phyloP scores from a whole-genome alignment of 139 green algal genomes.

The Chlorella sp. region DNA sequence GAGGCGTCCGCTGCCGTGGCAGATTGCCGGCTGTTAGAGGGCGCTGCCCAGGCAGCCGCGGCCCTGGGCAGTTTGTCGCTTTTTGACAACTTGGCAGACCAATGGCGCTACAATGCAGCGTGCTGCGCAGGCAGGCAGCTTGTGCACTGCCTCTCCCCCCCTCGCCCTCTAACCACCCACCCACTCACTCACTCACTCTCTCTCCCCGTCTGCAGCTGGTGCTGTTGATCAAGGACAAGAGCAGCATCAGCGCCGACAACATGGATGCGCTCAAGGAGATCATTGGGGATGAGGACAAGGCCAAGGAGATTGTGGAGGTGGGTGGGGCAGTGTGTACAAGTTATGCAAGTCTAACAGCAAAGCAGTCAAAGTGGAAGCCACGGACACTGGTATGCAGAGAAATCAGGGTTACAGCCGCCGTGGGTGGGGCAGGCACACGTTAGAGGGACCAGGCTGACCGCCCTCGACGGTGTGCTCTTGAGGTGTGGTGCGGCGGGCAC shows the following conservation, averaged over 20 bases:
- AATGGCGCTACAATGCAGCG: too few relatives aligned
- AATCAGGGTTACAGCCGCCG: too few relatives aligned
- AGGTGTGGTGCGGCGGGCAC: too few relatives aligned
- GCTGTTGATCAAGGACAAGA: slow-evolving; percentile 92
- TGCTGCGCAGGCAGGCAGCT: neutral
- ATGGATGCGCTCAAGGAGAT: slow-evolving; percentile 85
- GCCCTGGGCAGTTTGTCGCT: too few relatives aligned
- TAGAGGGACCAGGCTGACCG: too few relatives aligned
- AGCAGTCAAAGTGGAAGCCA: too few relatives aligned
- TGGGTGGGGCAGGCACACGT: neutral
- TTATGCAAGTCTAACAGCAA: too few relatives aligned
- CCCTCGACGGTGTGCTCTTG: too few relatives aligned
- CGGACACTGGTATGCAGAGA: too few relatives aligned
- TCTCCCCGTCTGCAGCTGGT: slow-evolving; percentile 38
- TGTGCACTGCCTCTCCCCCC: neutral
- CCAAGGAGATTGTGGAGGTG: slow-evolving; percentile 70
- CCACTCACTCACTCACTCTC: neutral
- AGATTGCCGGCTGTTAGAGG: neutral
- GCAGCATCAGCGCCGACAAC: slow-evolving; percentile 70
- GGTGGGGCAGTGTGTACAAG: neutral
- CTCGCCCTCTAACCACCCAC: neutral
- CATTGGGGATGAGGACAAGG: slow-evolving; percentile 88
- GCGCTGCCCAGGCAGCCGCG: too few relatives aligned
- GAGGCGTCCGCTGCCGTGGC: neutral
- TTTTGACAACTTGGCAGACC: too few relatives aligned